Evolutionary conservation across 78 protist species (phyloP).

Genomic region (Dictyostelium capitatum): DNA sequence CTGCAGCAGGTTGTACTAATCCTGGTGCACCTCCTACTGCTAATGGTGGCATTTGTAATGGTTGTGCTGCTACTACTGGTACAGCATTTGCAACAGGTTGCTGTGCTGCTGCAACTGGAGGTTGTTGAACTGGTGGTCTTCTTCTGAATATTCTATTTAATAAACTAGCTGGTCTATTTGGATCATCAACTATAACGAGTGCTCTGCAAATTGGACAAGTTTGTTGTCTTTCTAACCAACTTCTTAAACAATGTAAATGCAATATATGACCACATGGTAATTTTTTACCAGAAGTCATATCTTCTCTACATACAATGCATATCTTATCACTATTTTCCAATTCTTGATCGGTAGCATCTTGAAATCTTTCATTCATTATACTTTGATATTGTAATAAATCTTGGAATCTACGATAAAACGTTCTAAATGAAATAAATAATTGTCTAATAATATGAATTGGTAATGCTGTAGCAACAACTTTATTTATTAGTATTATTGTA

Average conservation of each 20-base stretch:
- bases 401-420: slow-evolving; percentile 61
- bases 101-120: not conserved
- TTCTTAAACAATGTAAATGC: slow-evolving; percentile 93
- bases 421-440: slow-evolving; percentile 85
- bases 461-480: slow-evolving; percentile 30
- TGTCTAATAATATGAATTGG: slow-evolving; percentile 95
- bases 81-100: not conserved
- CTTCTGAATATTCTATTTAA: slow-evolving; percentile 18
- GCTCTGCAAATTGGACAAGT: slow-evolving; percentile 95
- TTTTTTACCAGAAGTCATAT: slow-evolving; percentile 84
- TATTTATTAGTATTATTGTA: not conserved
- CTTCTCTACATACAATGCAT: slow-evolving; percentile 93
- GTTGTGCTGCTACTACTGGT: not conserved
- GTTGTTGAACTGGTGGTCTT: slow-evolving; percentile 25
- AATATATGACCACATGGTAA: slow-evolving; percentile 95
- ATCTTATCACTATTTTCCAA: slow-evolving; percentile 79
- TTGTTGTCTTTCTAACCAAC: slow-evolving; percentile 94
- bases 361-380: slow-evolving; percentile 81
- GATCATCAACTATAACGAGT: slow-evolving; percentile 53
- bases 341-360: slow-evolving; percentile 91
- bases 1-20: no score
- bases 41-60: slow-evolving; percentile 13
- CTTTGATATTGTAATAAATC: slow-evolving; percentile 64
- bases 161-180: slow-evolving; percentile 8
- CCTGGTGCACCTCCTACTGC: not conserved